Percentiles rank a stretch among this genome's conserved stretches.
phyloP scores from a whole-genome alignment of 768 basidiomycete species.

The Boletus eberwhitei region DNA sequence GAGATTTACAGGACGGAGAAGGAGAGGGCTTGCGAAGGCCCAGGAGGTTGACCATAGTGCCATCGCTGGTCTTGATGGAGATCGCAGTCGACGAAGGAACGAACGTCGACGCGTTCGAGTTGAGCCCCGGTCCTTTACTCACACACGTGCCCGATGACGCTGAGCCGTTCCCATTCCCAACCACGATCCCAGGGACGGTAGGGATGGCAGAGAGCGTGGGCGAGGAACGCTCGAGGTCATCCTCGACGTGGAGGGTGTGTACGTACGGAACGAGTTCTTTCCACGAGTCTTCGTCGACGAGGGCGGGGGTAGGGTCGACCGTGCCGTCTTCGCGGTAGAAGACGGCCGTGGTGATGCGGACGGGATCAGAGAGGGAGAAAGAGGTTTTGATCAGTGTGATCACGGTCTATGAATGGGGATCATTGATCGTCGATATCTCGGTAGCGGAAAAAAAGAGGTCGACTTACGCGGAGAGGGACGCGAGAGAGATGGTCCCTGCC shows the following conservation, averaged over 20 bases:
- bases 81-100: conserved; percentile 17
- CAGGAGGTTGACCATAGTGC: conserved; percentile 13
- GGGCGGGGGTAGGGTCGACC: conserved; percentile 21
- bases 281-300: conserved; percentile 33
- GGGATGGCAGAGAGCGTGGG: conserved; percentile 11
- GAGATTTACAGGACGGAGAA: conserved; percentile 24
- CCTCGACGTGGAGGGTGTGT: conserved; percentile 31
- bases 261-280: conserved; percentile 30
- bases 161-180: neutral
- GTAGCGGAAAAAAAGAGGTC: too few relatives aligned
- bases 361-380: conserved; percentile 16
- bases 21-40: conserved; percentile 16
- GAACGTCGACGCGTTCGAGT: conserved; percentile 25
- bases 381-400: conserved; percentile 24
- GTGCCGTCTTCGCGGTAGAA: conserved; percentile 32
- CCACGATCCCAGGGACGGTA: neutral
- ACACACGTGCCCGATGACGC: neutral
- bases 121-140: conserved; percentile 10
- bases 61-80: conserved; percentile 22
- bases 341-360: conserved; percentile 21
- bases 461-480: conserved; percentile 31
- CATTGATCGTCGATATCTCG: neutral
- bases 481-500: conserved; percentile 32
- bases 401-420: conserved; percentile 18
- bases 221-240: conserved; percentile 20